phyloP scores from a whole-genome alignment of 2,329 filamentous ascomycete genomes.

The Claviceps maximensis region DNA sequence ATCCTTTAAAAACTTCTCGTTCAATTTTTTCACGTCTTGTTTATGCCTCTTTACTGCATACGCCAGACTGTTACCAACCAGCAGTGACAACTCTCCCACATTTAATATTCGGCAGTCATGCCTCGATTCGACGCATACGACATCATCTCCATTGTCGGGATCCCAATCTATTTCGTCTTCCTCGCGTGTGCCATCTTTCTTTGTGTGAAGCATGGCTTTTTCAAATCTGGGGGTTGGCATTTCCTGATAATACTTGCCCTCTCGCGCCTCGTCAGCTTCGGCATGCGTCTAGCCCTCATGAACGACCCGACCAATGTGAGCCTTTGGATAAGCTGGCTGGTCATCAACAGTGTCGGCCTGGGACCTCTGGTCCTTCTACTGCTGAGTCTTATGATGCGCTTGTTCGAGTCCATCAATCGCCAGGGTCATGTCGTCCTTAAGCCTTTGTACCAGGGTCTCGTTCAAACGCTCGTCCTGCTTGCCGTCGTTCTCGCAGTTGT shows the following conservation, averaged over 20 bases:
- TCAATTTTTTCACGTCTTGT: too few relatives aligned
- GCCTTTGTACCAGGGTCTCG: constrained; percentile 5
- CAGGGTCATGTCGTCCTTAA: constrained; percentile 17
- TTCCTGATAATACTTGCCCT: constrained; percentile 43
- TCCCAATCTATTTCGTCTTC: constrained; percentile 17
- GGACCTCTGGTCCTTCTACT: constrained; percentile 32
- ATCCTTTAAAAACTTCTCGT: too few relatives aligned
- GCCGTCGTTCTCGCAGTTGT: background rate
- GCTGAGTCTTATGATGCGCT: constrained; percentile 18
- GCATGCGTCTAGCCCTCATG: constrained; percentile 27
- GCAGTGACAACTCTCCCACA: background rate
- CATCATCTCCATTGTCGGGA: constrained; percentile 19
- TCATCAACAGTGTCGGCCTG: constrained; percentile 21
- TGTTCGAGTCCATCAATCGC: constrained; percentile 35
- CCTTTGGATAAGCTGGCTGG: constrained; percentile 21
- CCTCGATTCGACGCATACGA: constrained; percentile 16
- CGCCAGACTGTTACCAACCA: background rate
- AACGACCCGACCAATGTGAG: constrained; percentile 34
- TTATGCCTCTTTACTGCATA: background rate
- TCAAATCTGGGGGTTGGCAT: background rate
- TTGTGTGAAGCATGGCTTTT: constrained; percentile 27
- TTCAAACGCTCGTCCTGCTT: background rate
- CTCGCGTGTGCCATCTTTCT: constrained; percentile 21
- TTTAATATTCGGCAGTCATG: constrained; percentile 6
- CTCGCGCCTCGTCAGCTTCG: constrained; percentile 41